Conservation (phyloP, 2,329 filamentous ascomycete genomes). For the Fusarium sp. region DNA sequence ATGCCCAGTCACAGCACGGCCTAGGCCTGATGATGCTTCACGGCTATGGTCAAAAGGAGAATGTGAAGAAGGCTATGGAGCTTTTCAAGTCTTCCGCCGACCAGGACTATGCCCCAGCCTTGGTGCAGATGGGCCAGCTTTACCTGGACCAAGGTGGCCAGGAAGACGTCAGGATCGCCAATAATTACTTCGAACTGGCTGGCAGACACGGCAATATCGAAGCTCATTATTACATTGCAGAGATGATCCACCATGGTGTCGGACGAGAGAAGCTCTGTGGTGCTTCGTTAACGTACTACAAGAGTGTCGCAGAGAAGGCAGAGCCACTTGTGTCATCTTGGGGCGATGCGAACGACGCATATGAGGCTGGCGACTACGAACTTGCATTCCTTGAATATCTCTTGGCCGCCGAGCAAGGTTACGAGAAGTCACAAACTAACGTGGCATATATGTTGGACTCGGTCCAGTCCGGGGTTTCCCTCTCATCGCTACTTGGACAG, state of each 20-base stretch:
- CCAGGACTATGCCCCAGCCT: conserved; percentile 83
- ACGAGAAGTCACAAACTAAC: conserved; percentile 90
- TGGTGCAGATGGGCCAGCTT: conserved; percentile 85
- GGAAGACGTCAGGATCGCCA: conserved; percentile 81
- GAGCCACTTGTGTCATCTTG: conserved; percentile 84
- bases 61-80: conserved; percentile 80
- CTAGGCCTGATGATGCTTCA: conserved; percentile 87
- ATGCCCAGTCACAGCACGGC: conserved; percentile 87
- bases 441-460: conserved; percentile 90
- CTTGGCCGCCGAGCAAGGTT: conserved; percentile 93
- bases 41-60: conserved; percentile 79
- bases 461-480: conserved; percentile 65
- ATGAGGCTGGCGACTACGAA: conserved; percentile 83
- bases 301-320: conserved; percentile 80
- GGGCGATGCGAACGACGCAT: conserved; percentile 86
- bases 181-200: conserved; percentile 89
- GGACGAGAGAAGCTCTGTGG: conserved; percentile 85
- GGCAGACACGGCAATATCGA: conserved; percentile 87
- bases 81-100: conserved; percentile 85
- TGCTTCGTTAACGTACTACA: conserved; percentile 86
- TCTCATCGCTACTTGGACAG: conserved; percentile 64
- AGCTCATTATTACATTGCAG: conserved; percentile 91
- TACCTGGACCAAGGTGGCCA: conserved; percentile 85
- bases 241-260: conserved; percentile 85
- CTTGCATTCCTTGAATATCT: conserved; percentile 85